Evolutionary conservation across 139 green algal genomes (phyloP), one percentile per base, ranked within the genome.

Genomic region (Chlamydomonas incerta): DNA sequence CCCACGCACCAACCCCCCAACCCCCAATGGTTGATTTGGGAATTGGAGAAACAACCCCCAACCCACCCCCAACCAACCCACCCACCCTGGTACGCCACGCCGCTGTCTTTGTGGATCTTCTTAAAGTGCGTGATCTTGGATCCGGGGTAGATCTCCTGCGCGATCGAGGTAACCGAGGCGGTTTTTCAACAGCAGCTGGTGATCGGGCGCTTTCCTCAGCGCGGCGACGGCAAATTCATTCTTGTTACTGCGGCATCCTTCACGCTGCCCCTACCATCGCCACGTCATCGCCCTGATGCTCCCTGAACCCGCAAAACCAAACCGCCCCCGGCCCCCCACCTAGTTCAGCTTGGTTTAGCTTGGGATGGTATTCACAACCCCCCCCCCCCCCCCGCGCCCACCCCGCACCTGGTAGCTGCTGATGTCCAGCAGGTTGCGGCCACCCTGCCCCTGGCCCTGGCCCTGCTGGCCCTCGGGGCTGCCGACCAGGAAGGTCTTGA

Each of bases 81-180:
- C 92, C 95, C 94, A 47, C 96, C 88, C 35, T 88, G 57, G 35
- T 94, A 96, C 3, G 66, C 46, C 5, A 95, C 89, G 63, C 77
- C 85, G 2, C 55, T 72, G 21, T 46, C 17, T 50, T 95, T 82
- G 65, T 95, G 92, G 20, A 96, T 90, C 37, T 52, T 72, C 31
- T 89, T 73, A 86, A 97, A 97, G 83, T 97, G 94, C 2, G 46
- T 90, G 9, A 73, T 55, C 75, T 96, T 96, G 71, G 35, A 90
- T 47, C 93, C 92, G 1, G 88, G 83, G 74, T 92, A 95, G 47
- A 96, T 95, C 81, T 95, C 87, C 34, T 93, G 71, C 79, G 29
- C n/a, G n/a, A n/a, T n/a, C n/a, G n/a, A n/a, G n/a, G n/a, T n/a
- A n/a, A n/a, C n/a, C n/a, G n/a, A n/a, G n/a, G n/a, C n/a, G n/a